Evolutionary conservation across 495 filamentous ascomycete species (phyloP), one percentile per base, ranked within the genome.

Genomic region (Clavariopsis aquatica): DNA sequence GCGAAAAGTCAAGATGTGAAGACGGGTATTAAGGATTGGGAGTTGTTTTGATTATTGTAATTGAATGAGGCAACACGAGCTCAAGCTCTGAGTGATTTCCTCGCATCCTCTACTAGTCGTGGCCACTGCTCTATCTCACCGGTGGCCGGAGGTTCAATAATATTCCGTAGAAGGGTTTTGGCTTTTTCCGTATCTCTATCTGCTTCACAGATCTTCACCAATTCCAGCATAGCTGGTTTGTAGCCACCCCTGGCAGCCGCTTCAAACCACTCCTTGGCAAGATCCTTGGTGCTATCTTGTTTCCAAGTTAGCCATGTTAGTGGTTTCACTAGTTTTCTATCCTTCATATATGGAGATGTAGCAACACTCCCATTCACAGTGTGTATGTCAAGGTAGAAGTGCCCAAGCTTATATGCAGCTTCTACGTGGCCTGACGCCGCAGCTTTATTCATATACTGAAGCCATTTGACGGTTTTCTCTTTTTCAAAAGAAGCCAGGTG

Each of bases 361-460:
- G 23, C 9, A 17, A 7, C 3, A 5, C 1, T n/a, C n/a, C 9
- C 3, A 4, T 41, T 27, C 10, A 26, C 36, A 45, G 49, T 26
- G 28, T 23, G 27, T 20, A 46, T 12, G 6, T 59, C n/a, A 1
- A 54, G 7, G 52, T 71, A 71, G 60, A 65, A 68, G 17, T 58
- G 56, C 10, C 22, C 69, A 13, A 71, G 12, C 17, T 53, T 10
- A 59, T 53, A 68, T 17, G 45, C 52, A 10, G 69, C 69, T 19
- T 64, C 61, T 7, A 19, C 8, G 38, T 68, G 46, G 17, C 69
- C 69, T 5, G 65, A 68, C 15, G 60, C 49, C 22, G 69, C 69
- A 15, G 69, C 69, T 52, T 65, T 68, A 26, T 20, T 68, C 60
- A 62, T 71, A 52, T 65, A 65, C n/a, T 52, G 47, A 10, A 65